Evolutionary conservation across 139 green algal genomes (phyloP).

Genomic region (Closterium sp.): DNA sequence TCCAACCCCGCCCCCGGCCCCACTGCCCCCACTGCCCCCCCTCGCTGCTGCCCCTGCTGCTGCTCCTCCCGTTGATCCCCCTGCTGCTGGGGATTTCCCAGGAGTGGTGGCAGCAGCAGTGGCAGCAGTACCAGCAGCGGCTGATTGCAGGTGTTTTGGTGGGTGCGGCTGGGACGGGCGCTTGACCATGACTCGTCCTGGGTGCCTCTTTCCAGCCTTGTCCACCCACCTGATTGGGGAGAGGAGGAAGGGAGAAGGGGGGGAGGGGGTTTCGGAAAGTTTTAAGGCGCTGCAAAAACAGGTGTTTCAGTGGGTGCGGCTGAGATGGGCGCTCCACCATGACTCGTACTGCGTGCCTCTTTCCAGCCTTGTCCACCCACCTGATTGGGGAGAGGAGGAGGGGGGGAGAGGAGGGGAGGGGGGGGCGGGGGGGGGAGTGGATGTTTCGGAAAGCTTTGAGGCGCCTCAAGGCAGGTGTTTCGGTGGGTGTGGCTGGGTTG

Average conservation of each 20-base stretch:
- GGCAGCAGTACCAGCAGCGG: neutral
- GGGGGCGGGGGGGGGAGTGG: too few species aligned
- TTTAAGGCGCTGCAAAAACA: neutral
- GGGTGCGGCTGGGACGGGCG: neutral
- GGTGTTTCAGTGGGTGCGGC: neutral
- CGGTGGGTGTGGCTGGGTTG: neutral
- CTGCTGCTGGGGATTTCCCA: neutral
- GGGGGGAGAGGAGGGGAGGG: neutral
- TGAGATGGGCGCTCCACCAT: neutral
- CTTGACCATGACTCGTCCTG: neutral
- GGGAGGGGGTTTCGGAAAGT: too few species aligned
- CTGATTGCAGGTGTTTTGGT: neutral
- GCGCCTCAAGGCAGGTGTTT: neutral
- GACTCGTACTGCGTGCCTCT: neutral
- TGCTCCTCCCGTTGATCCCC: neutral
- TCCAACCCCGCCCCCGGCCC: too few species aligned
- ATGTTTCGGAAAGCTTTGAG: too few species aligned
- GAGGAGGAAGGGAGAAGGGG: neutral
- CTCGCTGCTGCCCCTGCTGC: neutral
- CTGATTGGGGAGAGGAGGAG: neutral
- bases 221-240: neutral
- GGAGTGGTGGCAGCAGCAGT: neutral
- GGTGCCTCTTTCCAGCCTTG: neutral
- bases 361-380: neutral
- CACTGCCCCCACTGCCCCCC: neutral